phyloP scores from a whole-genome alignment of 225 moss, liverwort and hornwort species.

The Marchantia polymorpha region DNA sequence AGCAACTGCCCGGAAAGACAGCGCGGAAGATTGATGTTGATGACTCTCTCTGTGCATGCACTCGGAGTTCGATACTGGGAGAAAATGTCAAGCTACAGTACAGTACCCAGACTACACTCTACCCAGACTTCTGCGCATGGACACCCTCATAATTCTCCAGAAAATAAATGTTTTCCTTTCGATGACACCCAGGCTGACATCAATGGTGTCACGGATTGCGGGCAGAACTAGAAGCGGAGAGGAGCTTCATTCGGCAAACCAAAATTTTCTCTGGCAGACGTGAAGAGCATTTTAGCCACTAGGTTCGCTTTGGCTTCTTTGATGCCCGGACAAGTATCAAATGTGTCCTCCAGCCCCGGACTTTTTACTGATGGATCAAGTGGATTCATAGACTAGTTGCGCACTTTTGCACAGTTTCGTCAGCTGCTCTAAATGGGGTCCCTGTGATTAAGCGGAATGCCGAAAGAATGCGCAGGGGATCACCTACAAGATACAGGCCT shows the following conservation, averaged over 20 bases:
- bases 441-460: neutral
- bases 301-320: neutral
- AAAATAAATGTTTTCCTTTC: neutral
- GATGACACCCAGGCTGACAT: neutral
- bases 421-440: neutral
- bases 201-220: neutral
- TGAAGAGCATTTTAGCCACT: neutral
- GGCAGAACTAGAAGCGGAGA: neutral
- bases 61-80: too few relatives aligned
- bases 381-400: neutral
- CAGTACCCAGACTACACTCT: too few relatives aligned
- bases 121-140: too few relatives aligned
- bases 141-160: neutral
- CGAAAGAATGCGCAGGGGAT: neutral
- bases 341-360: neutral
- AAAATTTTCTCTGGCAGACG: neutral
- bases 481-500: neutral
- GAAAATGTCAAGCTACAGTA: too few relatives aligned
- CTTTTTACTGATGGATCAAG: neutral
- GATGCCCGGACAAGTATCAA: neutral
- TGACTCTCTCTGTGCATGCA: too few relatives aligned
- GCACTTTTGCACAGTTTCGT: neutral
- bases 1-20: too few relatives aligned
- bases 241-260: neutral
- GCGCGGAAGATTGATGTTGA: too few relatives aligned